A percentile compares a stretch with the other conserved stretches of the same genome.
These are phyloP conservation scores for Fusarium irregulare DNA, from an alignment of 2,329 filamentous ascomycete genomes.

Conservation along the genomic window DNA sequence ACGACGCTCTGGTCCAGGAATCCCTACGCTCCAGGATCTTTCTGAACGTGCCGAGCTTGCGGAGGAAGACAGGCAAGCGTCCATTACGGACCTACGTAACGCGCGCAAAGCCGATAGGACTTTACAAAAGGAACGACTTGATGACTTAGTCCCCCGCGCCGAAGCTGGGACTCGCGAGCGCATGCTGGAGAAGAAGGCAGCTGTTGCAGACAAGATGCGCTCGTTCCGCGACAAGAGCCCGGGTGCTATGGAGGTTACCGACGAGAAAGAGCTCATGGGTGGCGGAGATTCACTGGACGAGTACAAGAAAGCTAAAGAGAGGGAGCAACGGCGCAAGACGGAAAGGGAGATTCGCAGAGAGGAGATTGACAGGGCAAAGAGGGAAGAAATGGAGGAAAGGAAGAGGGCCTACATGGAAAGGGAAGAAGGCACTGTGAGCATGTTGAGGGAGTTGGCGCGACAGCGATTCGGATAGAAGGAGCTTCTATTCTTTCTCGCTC, in stretches of 20 bases:
- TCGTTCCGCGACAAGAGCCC: slow-evolving; percentile 77
- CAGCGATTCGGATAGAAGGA: slow-evolving; percentile 74
- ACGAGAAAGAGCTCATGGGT: slow-evolving; percentile 83
- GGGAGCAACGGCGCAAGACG: slow-evolving; percentile 78
- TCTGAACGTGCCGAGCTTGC: slow-evolving; percentile 65
- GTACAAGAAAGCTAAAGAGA: slow-evolving; percentile 74
- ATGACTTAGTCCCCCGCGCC: slow-evolving; percentile 85
- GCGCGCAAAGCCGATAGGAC: slow-evolving; percentile 73
- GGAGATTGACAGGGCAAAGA: slow-evolving; percentile 78
- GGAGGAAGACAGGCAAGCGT: slow-evolving; percentile 62
- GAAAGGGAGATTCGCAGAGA: slow-evolving; percentile 86
- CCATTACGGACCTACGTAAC: slow-evolving; percentile 66
- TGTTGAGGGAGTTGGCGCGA: slow-evolving; percentile 81
- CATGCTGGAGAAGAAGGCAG: slow-evolving; percentile 84
- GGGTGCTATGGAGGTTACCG: slow-evolving; percentile 61
- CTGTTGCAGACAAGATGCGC: slow-evolving; percentile 77
- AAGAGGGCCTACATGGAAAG: slow-evolving; percentile 76
- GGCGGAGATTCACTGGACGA: slow-evolving; percentile 73
- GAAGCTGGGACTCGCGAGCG: slow-evolving; percentile 86
- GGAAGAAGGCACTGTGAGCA: slow-evolving; percentile 86
- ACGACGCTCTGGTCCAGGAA: slow-evolving; percentile 63
- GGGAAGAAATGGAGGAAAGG: slow-evolving; percentile 83
- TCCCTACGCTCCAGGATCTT: slow-evolving; percentile 81
- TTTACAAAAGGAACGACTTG: slow-evolving; percentile 76
- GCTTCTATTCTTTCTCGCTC: not conserved